phyloP scores from a whole-genome alignment of 1,284 basidiomycete species.

The Xerocomus amazonicus region DNA sequence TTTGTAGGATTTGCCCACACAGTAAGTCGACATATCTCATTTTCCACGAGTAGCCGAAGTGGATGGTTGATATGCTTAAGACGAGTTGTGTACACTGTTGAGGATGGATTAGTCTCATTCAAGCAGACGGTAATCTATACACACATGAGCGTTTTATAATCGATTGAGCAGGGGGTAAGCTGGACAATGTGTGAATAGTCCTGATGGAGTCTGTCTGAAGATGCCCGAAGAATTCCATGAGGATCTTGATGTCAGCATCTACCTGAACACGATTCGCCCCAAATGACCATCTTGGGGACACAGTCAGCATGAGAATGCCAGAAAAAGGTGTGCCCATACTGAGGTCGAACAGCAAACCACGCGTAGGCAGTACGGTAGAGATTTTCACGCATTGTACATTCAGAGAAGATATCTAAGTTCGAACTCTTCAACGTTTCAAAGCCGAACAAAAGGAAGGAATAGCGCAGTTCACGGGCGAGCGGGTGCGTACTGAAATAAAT shows the following conservation, averaged over 20 bases:
- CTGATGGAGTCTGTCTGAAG: conserved; percentile 73
- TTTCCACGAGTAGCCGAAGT: conserved; percentile 82
- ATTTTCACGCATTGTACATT: conserved; percentile 72
- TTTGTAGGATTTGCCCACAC: conserved; percentile 92
- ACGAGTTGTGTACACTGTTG: conserved; percentile 52
- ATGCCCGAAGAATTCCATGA: conserved; percentile 80
- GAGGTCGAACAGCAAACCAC: conserved; percentile 90
- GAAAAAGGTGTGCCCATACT: conserved; percentile 49
- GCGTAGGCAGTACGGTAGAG: conserved; percentile 81
- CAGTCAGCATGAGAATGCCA: background rate
- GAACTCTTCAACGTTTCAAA: conserved; percentile 91
- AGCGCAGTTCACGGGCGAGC: conserved; percentile 84
- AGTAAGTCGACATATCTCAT: conserved; percentile 80
- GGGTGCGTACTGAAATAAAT: conserved; percentile 73
- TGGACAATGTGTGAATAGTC: conserved; percentile 65
- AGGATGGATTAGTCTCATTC: conserved; percentile 6
- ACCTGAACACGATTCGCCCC: conserved; percentile 90
- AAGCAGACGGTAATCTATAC: conserved; percentile 19
- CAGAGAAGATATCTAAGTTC: conserved; percentile 80
- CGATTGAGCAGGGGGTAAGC: conserved; percentile 55
- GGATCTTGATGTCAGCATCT: conserved; percentile 81
- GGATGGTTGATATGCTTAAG: conserved; percentile 69
- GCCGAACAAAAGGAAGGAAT: conserved; percentile 88
- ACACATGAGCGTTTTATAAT: conserved; percentile 45
- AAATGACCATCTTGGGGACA: conserved; percentile 77